Percentiles rank a stretch among this genome's conserved stretches.
Evolutionary conservation across 306 rosid genomes (phyloP).

Genomic region (Inga leiocalycina): DNA sequence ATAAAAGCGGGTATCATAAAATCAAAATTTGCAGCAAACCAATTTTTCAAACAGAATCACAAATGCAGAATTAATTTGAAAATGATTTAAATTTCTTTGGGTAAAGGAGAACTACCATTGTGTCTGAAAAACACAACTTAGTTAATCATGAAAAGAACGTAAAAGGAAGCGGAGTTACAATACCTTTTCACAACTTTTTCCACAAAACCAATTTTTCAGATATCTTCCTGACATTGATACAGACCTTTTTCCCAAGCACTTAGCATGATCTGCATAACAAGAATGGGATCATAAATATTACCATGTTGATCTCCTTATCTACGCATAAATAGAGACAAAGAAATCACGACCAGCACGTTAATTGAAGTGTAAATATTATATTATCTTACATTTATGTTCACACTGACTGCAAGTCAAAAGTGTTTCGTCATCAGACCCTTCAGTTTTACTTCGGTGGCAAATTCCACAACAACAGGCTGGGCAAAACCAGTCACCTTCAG

Average conservation of each 20-base stretch:
- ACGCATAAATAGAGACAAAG: constrained; percentile 9
- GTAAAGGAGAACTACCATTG: constrained; percentile 15
- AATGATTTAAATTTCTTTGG: background rate
- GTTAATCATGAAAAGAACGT: background rate
- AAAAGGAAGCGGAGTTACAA: constrained; percentile 13
- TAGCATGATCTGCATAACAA: constrained; percentile 63
- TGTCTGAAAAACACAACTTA: constrained; percentile 1
- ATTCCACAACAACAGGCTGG: constrained; percentile 77
- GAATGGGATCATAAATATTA: constrained; percentile 24
- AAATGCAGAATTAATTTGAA: background rate
- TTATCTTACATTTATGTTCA: constrained; percentile 68
- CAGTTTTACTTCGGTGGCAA: constrained; percentile 55
- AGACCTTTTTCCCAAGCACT: constrained; percentile 51
- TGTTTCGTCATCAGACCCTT: constrained; percentile 40
- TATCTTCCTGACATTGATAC: constrained; percentile 31
- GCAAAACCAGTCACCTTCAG: constrained; percentile 91
- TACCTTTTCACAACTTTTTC: constrained; percentile 69
- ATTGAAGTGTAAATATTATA: constrained; percentile 17
- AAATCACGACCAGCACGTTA: constrained; percentile 4
- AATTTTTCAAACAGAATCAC: background rate
- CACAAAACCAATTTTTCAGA: constrained; percentile 64
- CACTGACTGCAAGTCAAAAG: constrained; percentile 72
- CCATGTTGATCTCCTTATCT: constrained; percentile 6
- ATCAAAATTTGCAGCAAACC: background rate
- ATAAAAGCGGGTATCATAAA: constrained; percentile 4